phyloP scores from a whole-genome alignment of 176 grass and related monocot species.

The Rhipidocladum racemiflorum region DNA sequence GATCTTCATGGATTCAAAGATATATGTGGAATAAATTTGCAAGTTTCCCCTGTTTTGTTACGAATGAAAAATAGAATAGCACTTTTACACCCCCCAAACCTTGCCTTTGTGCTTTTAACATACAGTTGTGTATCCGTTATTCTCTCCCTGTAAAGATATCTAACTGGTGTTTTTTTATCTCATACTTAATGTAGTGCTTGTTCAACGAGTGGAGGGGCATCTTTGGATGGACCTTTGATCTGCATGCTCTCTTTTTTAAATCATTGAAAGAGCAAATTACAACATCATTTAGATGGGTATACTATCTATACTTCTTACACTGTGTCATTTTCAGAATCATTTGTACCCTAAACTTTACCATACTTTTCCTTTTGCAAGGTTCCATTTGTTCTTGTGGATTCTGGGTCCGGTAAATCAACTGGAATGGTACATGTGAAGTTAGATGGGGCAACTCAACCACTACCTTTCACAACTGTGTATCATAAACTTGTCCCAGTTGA shows the following conservation, averaged over 20 bases:
- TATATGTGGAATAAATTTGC: background rate
- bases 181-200: slow-evolving; percentile 55
- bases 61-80: slow-evolving; percentile 18
- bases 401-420: slow-evolving; percentile 15
- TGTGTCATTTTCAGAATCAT: background rate
- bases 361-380: slow-evolving; percentile 46
- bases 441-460: slow-evolving; percentile 50
- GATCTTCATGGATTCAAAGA: background rate
- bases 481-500: slow-evolving; percentile 82
- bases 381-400: slow-evolving; percentile 70
- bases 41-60: background rate
- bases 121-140: background rate
- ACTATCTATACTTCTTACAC: slow-evolving; percentile 27
- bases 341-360: slow-evolving; percentile 12
- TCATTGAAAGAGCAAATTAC: slow-evolving; percentile 75
- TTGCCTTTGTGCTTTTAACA: background rate
- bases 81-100: background rate
- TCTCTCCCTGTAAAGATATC: slow-evolving; percentile 10
- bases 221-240: slow-evolving; percentile 88
- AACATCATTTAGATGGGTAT: slow-evolving; percentile 62
- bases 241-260: slow-evolving; percentile 77
- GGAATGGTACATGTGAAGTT: slow-evolving; percentile 64
- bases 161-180: slow-evolving; percentile 33
- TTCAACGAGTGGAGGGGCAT: slow-evolving; percentile 96
- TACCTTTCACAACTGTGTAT: slow-evolving; percentile 87